phyloP scores from a whole-genome alignment of 768 basidiomycete species.

The Collybia mongolica region DNA sequence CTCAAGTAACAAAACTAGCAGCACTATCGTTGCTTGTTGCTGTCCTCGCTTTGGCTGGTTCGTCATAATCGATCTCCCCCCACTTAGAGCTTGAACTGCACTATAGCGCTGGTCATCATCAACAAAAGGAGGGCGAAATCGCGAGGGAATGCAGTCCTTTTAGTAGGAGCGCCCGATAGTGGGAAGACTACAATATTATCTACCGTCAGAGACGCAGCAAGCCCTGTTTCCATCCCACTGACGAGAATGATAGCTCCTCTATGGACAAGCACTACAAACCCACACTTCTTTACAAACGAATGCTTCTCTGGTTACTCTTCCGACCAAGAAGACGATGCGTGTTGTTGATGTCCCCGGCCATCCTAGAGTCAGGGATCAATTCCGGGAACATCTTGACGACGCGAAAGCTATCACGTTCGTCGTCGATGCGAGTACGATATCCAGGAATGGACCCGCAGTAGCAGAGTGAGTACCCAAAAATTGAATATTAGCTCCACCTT shows the following conservation, averaged over 20 bases:
- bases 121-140: constrained; percentile 42
- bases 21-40: constrained; percentile 12
- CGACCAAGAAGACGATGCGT: constrained; percentile 43
- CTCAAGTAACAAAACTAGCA: constrained; percentile 2
- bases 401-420: constrained; percentile 75
- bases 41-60: constrained; percentile 5
- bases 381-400: constrained; percentile 59
- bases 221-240: background rate
- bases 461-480: constrained; percentile 64
- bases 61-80: background rate
- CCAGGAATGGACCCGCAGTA: constrained; percentile 69
- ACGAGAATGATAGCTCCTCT: constrained; percentile 51
- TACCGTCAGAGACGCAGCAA: constrained; percentile 43
- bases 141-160: constrained; percentile 60
- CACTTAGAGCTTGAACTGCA: background rate
- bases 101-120: constrained; percentile 43
- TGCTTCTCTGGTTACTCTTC: constrained; percentile 43
- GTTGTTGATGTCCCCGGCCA: constrained; percentile 85
- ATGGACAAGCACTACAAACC: constrained; percentile 60
- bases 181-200: constrained; percentile 83
- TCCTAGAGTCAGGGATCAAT: constrained; percentile 74
- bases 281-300: constrained; percentile 81
- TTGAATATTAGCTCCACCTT: background rate
- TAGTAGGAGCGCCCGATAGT: constrained; percentile 74
- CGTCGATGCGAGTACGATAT: constrained; percentile 76